Evolutionary conservation across 495 filamentous ascomycete genomes (phyloP), one percentile per base, ranked within the genome.

Genomic region (Penicillium nucicola): DNA sequence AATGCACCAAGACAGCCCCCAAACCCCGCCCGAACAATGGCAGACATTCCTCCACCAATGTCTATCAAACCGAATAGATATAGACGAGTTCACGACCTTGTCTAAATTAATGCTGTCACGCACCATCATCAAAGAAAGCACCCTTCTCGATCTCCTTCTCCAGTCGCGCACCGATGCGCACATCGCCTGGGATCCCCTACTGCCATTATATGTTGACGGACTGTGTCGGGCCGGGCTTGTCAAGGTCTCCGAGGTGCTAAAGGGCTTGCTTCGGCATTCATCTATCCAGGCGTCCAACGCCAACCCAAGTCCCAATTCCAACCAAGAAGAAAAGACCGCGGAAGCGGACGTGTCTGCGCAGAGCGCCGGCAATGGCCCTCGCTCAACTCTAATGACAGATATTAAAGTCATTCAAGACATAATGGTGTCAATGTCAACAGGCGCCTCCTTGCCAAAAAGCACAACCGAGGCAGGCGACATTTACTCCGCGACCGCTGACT

Each of bases 181-280:
- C 31, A 62, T 76, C 56, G 69, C 68, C 50, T 78, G 85, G 66
- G 87, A 90, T 53, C 83, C 83, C 18, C 74, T 86, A 37, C 65
- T 87, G 18, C 74, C 77, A 5, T 70, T 78, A 15, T 92, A 90
- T 67, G 63, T 87, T 25, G 75, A 85, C 61, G 73, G 74, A 12
- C 74, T 90, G 22, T 75, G 83, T 28, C 73, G 77, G 31, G 61
- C 69, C 36, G 74, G 74, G 8, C 61, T 74, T 48, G 69, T 86
- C 25, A 79, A 83, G 50, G 69, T 73, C 5, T 71, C 80, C 0
- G 76, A 79, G 8, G 72, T 87, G 2, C 69, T 90, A 48, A 57
- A 65, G n/a, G 77, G 75, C 4, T 64, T 89, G 3, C 76, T 83
- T 54, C 76, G 77, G 35, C 81, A 82, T 54, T 88, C 86, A 14